Evolutionary conservation across 768 basidiomycete species (phyloP), one percentile per base, ranked within the genome.

Genomic region (Leccinum imitatum): DNA sequence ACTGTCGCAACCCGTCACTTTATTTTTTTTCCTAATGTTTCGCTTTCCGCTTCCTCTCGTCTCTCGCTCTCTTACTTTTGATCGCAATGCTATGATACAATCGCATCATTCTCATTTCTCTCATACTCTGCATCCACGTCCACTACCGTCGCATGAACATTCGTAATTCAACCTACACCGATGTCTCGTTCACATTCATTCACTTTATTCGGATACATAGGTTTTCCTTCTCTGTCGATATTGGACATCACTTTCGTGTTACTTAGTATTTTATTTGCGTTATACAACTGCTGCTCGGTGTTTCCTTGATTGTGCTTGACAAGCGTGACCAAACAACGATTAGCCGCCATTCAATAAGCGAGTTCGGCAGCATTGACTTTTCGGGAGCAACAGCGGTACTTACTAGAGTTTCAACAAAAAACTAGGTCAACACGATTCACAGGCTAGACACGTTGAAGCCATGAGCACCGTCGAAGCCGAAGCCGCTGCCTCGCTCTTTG

Each of bases 401-500:
- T 33, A 35, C 33, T 35, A 35, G 21, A 37, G 56, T 63, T 61
- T 53, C 37, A 33, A 44, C 51, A 23, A 65, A 67, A 71, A 66
- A 61, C 46, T 58, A 59, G 30, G 25, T 41, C 60, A 33, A 50
- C 57, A 30, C 61, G 33, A 53, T 58, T 61, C 50, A 50, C 57
- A 63, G 54, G 39, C 50, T 53, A 50, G 56, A 69, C 72, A 75
- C 72, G 73, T 65, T 75, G 71, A 63, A 73, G 66, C 68, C 68
- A 88, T 89, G 87, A 82, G 78, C 71, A 78, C 80, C 65, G 84
- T 87, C 58, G 89, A 91, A 78, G 86, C 89, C 65, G 91, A 91
- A 78, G 86, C 89, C 65, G 91, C 91, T 37, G 87, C 90, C 54
- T 86, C 89, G 59, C 87, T 93, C 50, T 93, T 93, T 78, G 89